Evolutionary conservation across 2,329 filamentous ascomycete genomes (phyloP).

Genomic region (Nothophaeocryptopus gaeumannii): DNA sequence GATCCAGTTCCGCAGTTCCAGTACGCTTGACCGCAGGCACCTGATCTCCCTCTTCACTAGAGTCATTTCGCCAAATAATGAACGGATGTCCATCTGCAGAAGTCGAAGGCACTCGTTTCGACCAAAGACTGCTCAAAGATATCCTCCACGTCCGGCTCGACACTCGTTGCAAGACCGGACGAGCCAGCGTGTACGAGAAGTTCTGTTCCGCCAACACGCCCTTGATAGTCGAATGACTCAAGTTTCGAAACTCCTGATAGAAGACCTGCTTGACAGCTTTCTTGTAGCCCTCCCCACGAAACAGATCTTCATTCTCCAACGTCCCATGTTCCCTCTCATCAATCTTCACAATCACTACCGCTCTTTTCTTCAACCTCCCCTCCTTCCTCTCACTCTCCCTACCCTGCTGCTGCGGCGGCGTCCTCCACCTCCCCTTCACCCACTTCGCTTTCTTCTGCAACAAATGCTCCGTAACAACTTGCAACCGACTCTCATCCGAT

Average conservation of each 20-base stretch:
- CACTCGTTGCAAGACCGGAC: slow-evolving; percentile 65
- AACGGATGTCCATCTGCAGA: slow-evolving; percentile 57
- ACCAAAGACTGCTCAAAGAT: slow-evolving; percentile 67
- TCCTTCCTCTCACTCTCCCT: not conserved
- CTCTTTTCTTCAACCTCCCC: not conserved
- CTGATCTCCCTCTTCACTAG: slow-evolving; percentile 47
- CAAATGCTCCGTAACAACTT: slow-evolving; percentile 73
- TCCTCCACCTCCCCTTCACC: slow-evolving; percentile 63
- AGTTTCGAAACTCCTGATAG: slow-evolving; percentile 71
- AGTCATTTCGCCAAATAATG: slow-evolving; percentile 58
- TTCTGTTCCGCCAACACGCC: slow-evolving; percentile 79
- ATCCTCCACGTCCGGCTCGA: slow-evolving; percentile 75
- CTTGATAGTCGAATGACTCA: slow-evolving; percentile 70
- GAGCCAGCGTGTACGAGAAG: slow-evolving; percentile 70
- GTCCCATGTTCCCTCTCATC: not conserved
- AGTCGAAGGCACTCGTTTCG: slow-evolving; percentile 57
- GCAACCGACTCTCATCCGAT: slow-evolving; percentile 71
- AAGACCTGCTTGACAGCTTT: slow-evolving; percentile 65
- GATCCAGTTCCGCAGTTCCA: slow-evolving; percentile 55
- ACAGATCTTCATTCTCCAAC: slow-evolving; percentile 62
- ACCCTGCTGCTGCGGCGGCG: slow-evolving; percentile 10
- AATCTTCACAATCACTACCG: not conserved
- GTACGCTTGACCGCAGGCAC: slow-evolving; percentile 64
- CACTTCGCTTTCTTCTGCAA: slow-evolving; percentile 69
- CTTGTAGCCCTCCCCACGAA: slow-evolving; percentile 66